phyloP scores from a whole-genome alignment of 2,329 filamentous ascomycete species.

The Penicillium sclerotigenum region DNA sequence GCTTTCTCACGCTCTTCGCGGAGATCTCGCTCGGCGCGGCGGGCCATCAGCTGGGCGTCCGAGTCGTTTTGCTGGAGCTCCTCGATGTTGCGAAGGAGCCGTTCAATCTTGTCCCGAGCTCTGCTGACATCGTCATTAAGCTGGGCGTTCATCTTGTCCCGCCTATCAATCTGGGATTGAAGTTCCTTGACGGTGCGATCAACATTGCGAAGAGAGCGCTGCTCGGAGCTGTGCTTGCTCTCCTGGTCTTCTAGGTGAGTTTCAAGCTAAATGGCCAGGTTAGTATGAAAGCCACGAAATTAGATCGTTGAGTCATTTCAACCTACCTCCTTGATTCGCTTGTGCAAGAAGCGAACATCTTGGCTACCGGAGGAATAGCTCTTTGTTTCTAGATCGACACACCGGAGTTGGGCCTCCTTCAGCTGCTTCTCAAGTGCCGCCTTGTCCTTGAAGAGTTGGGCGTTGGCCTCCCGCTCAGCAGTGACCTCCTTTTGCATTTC shows the following conservation, averaged over 20 bases:
- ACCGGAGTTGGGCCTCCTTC: constrained; percentile 83
- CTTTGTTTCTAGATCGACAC: constrained; percentile 95
- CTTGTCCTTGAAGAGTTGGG: constrained; percentile 84
- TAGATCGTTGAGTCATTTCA: constrained; percentile 8
- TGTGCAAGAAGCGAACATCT: constrained; percentile 91
- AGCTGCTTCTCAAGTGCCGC: constrained; percentile 81
- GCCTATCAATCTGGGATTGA: constrained; percentile 85
- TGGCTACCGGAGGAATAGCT: constrained; percentile 92
- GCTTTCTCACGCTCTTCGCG: constrained; percentile 82
- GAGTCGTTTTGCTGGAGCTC: constrained; percentile 89
- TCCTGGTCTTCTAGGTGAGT: constrained; percentile 80
- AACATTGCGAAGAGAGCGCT: constrained; percentile 84
- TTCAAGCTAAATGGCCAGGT: constrained; percentile 64
- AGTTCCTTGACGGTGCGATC: constrained; percentile 93
- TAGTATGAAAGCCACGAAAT: constrained; percentile 14
- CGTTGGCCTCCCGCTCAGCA: constrained; percentile 76
- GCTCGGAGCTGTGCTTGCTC: constrained; percentile 71
- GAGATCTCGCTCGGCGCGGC: constrained; percentile 84
- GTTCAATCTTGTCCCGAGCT: constrained; percentile 85
- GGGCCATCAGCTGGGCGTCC: constrained; percentile 72
- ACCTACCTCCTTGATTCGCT: constrained; percentile 88
- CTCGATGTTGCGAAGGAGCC: constrained; percentile 85
- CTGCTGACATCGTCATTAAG: constrained; percentile 79
- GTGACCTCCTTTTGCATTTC: constrained; percentile 93
- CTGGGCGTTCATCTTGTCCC: constrained; percentile 80